These are phyloP conservation scores for Pseudonitzschia delicatissima DNA, from an alignment of 108 stramenopile species.

Conservation along the genomic window DNA sequence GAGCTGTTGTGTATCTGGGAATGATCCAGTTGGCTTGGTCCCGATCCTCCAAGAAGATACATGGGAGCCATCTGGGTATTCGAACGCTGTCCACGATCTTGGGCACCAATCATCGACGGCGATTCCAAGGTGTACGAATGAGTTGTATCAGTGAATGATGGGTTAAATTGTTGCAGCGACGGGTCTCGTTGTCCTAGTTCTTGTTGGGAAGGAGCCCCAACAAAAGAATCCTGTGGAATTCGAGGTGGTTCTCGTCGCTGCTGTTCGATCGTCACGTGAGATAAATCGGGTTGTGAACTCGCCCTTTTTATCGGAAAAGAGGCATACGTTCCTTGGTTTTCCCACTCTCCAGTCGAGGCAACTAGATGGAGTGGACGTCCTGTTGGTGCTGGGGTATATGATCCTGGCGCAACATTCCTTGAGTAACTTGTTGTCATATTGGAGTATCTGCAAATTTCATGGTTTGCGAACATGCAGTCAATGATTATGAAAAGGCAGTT, in stretches of 20 bases:
- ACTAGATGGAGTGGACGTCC: background rate
- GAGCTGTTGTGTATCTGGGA: slow-evolving; percentile 20
- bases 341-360: slow-evolving; percentile 15
- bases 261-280: slow-evolving; percentile 30
- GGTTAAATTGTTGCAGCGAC: slow-evolving; percentile 23
- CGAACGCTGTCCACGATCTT: slow-evolving; percentile 5
- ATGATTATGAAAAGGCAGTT: slow-evolving; percentile 50
- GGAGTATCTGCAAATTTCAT: slow-evolving; percentile 68
- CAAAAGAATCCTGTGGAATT: background rate
- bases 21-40: slow-evolving; percentile 17
- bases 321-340: slow-evolving; percentile 12
- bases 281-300: slow-evolving; percentile 28
- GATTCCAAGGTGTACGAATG: slow-evolving; percentile 25
- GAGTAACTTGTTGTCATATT: slow-evolving; percentile 85
- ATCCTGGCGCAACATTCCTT: slow-evolving; percentile 21
- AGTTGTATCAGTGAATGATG: slow-evolving; percentile 12
- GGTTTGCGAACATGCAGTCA: slow-evolving; percentile 61
- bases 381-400: slow-evolving; percentile 4
- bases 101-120: slow-evolving; percentile 24
- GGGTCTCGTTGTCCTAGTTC: slow-evolving; percentile 11
- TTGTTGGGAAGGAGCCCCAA: background rate
- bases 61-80: slow-evolving; percentile 9
- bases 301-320: slow-evolving; percentile 21
- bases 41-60: slow-evolving; percentile 13
- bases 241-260: slow-evolving; percentile 11